phyloP scores from a whole-genome alignment of 2,329 filamentous ascomycete species.

The Ceratocystis alfenasii region DNA sequence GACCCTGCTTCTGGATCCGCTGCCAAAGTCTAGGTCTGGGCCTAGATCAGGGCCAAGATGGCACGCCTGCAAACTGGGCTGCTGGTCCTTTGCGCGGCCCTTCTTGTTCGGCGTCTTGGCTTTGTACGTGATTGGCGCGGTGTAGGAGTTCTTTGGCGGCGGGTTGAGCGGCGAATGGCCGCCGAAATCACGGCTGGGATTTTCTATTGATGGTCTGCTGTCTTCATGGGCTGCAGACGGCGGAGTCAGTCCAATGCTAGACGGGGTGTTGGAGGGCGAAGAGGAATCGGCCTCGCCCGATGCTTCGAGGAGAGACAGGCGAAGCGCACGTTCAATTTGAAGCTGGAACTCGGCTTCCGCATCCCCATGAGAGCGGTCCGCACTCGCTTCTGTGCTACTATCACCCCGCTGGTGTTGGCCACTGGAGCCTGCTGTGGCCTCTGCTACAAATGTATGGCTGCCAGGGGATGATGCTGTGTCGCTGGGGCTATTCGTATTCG shows the following conservation, averaged over 20 bases:
- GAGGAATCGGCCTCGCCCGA: not conserved
- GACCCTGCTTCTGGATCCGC: not conserved
- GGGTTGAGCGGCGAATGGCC: constrained; percentile 11
- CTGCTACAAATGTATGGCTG: constrained; percentile 29
- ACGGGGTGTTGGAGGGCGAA: not conserved
- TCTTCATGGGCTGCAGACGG: not conserved
- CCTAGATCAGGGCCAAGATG: too few species aligned
- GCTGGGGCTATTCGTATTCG: constrained; percentile 33
- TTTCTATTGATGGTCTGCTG: not conserved
- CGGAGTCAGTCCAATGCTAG: constrained; percentile 22
- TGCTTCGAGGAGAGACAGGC: constrained; percentile 46
- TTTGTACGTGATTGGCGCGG: constrained; percentile 11
- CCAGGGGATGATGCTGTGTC: constrained; percentile 42
- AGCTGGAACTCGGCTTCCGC: constrained; percentile 46
- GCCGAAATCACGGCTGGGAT: not conserved
- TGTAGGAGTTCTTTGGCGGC: constrained; percentile 13
- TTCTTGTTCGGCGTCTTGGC: constrained; percentile 7
- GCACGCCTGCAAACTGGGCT: too few species aligned
- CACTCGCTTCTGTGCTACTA: not conserved
- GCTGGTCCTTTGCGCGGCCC: constrained; percentile 1
- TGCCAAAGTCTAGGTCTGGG: not conserved
- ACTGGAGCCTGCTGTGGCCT: constrained; percentile 23
- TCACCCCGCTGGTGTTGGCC: not conserved
- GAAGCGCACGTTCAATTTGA: constrained; percentile 51
- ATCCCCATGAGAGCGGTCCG: not conserved